Base-by-base conservation (phyloP, 106 monocot species). In the Acanthochlamys bracteata region DNA sequence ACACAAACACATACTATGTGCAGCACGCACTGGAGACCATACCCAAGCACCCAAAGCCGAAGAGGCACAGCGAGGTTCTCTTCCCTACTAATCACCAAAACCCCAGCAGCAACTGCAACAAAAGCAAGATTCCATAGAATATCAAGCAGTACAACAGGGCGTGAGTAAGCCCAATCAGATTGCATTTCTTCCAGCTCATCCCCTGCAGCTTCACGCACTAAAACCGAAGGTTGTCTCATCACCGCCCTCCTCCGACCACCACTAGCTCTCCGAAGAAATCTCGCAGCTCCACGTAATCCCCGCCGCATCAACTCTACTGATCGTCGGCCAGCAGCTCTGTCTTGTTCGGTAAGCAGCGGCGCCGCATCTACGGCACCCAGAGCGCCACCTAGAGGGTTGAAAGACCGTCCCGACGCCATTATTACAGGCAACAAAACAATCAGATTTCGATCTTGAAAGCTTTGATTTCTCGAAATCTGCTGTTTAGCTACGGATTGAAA, bases 141-240 rank as follows among this genome's bases (percentile, higher is more conserved):
- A 41, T 68, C 68, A 22, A 68, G 56, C 16, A 68, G 20, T 3
- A 68, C 68, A 4, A 68, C 68, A 42, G 68, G 68, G 11, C 43
- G 25, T 9, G 68, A 68, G 57, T 68, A 68, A 21, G 68, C 68
- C 68, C 68, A 68, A 42, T 68, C 57, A 42, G 42, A 57, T 57
- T 68, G 68, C 68, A 56, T 39, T 57, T 57, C 68, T 57, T 68
- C 68, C 57, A 68, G 57, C 55, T 68, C 57, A 56, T 68, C 68
- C 24, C 57, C 68, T 11, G 68, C 68, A 17, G 68, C n/a, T 57
- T 68, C 68, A 23, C 68, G 56, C 57, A 68, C 68, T 13, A 57
- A 13, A 55, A 68, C 40, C 56, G 68, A 68, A 56, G 68, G 68
- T 57, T 68, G 57, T 42, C 68, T 39, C 68, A 68, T 57, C 68